Conservation (phyloP, 495 filamentous ascomycete genomes). For the Aspergillus taichungensis region DNA sequence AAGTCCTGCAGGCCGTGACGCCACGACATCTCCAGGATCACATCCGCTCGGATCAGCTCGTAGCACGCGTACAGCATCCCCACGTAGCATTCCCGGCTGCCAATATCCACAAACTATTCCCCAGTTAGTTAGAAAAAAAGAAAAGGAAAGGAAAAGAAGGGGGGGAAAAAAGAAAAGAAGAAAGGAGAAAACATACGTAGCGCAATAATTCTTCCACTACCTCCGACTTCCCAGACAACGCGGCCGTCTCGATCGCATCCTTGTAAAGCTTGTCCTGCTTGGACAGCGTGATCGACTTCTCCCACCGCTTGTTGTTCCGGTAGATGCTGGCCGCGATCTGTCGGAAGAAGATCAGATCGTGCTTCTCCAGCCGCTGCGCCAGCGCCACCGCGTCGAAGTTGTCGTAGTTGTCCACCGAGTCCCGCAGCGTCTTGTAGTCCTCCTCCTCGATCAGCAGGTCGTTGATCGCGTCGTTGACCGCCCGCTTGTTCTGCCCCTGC, state of each 20-base stretch:
- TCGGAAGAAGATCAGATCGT: constrained; percentile 98
- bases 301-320: constrained; percentile 99
- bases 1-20: constrained; percentile 91
- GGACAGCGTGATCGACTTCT: constrained; percentile 95
- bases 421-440: constrained; percentile 95
- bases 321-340: constrained; percentile 98
- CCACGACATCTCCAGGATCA: constrained; percentile 95
- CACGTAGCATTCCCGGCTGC: constrained; percentile 97
- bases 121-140: constrained; percentile 22
- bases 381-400: constrained; percentile 98
- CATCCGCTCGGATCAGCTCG: constrained; percentile 85
- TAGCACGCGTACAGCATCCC: constrained; percentile 99
- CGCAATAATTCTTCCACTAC: constrained; percentile 92
- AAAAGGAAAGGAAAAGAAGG: not conserved
- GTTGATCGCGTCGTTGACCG: constrained; percentile 97
- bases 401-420: constrained; percentile 97
- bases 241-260: constrained; percentile 97
- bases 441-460: constrained; percentile 98
- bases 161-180: not conserved
- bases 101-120: constrained; percentile 92
- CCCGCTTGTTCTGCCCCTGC: constrained; percentile 93
- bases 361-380: constrained; percentile 86
- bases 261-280: constrained; percentile 99
- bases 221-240: constrained; percentile 83
- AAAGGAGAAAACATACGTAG: constrained; percentile 62